Evolutionary conservation across 148 eudicot genomes (phyloP).

Genomic region (Selenicereus undatus): DNA sequence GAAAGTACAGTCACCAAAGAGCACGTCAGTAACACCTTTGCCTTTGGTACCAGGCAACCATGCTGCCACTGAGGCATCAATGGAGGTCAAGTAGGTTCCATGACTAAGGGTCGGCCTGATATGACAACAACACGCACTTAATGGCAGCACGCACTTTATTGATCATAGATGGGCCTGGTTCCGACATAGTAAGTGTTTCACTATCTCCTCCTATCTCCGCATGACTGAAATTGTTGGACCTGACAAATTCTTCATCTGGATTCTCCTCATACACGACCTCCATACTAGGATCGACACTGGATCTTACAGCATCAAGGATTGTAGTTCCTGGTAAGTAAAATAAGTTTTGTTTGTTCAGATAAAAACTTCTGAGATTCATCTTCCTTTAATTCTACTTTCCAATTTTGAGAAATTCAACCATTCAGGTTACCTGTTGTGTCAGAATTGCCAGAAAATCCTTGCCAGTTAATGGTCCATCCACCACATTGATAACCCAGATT

Average conservation of each 20-base stretch:
- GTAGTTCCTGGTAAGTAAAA: conserved; percentile 27
- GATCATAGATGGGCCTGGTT: conserved; percentile 27
- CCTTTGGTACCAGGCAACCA: conserved; percentile 41
- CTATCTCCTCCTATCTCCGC: conserved; percentile 30
- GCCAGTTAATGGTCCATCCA: conserved; percentile 35
- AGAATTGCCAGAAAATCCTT: conserved; percentile 26
- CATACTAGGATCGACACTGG: conserved; percentile 25
- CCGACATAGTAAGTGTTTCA: conserved; percentile 30
- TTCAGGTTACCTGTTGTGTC: conserved; percentile 22
- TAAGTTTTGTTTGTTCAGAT: background rate
- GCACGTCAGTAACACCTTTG: conserved; percentile 30
- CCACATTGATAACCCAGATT: conserved; percentile 38
- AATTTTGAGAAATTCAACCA: background rate
- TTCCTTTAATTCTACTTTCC: background rate
- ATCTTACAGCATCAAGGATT: conserved; percentile 30
- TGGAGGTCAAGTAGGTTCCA: conserved; percentile 26
- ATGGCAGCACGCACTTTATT: conserved; percentile 20
- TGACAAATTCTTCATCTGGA: conserved; percentile 25
- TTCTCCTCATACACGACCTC: conserved; percentile 24
- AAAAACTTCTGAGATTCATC: background rate
- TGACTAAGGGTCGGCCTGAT: conserved; percentile 37
- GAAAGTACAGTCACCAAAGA: conserved; percentile 35
- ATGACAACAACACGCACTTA: conserved; percentile 28
- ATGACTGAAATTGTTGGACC: conserved; percentile 25
- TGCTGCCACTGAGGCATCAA: conserved; percentile 35